phyloP scores from a whole-genome alignment of 176 grass and related monocot species.

The Aegilops longissima region DNA sequence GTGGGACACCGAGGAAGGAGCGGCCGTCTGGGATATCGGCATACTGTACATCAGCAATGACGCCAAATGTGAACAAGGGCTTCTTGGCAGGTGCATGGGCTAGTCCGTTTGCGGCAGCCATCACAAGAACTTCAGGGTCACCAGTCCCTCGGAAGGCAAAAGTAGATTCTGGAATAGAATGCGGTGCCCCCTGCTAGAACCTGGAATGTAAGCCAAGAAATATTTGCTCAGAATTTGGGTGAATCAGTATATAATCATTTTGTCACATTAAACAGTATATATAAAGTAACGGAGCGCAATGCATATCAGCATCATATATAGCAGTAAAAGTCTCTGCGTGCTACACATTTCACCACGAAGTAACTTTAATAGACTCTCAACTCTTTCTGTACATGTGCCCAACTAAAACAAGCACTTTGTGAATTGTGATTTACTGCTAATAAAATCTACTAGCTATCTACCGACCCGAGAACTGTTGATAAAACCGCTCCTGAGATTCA shows the following conservation, averaged over 20 bases:
- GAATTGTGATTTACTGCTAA: too few relatives aligned
- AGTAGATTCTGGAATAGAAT: neutral
- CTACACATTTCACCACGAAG: too few relatives aligned
- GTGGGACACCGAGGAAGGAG: constrained; percentile 67
- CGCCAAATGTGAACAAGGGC: constrained; percentile 78
- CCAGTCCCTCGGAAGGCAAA: neutral
- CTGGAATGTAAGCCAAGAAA: neutral
- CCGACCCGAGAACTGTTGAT: neutral
- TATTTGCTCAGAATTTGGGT: neutral
- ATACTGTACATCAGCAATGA: constrained; percentile 93
- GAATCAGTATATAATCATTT: neutral
- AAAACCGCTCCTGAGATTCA: neutral
- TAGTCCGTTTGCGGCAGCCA: constrained; percentile 33
- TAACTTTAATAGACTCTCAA: too few relatives aligned
- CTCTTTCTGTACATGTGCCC: too few relatives aligned
- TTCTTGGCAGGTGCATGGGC: constrained; percentile 19
- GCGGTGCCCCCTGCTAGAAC: neutral
- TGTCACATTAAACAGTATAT: too few relatives aligned
- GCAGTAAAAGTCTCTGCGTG: too few relatives aligned
- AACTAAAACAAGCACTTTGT: too few relatives aligned
- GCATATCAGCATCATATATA: too few relatives aligned
- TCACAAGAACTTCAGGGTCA: neutral
- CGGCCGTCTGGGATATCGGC: constrained; percentile 83
- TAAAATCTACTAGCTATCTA: neutral
- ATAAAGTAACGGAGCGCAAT: too few relatives aligned